These are phyloP conservation scores for Xylaria digitata DNA, from an alignment of 2,329 filamentous ascomycete species.

Conservation along the genomic window DNA sequence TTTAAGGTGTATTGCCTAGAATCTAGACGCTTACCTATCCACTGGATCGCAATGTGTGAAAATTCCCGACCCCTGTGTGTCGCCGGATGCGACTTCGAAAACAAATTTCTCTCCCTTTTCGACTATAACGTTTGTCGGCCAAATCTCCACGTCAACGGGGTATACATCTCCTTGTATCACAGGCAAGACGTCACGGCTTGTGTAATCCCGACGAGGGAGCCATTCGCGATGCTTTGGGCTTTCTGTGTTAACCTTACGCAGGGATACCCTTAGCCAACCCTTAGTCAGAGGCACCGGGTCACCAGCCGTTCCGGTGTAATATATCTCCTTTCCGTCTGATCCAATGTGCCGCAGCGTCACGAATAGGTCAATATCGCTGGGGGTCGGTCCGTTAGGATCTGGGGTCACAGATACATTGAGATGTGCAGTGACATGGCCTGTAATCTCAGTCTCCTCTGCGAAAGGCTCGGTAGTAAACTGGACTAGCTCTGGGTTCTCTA, in stretches of 20 bases:
- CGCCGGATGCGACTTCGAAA: slow-evolving; percentile 59
- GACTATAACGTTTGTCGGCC: slow-evolving; percentile 71
- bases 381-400: slow-evolving; percentile 50
- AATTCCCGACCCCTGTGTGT: slow-evolving; percentile 64
- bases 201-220: slow-evolving; percentile 70
- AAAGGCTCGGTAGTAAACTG: slow-evolving; percentile 70
- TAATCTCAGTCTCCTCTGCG: slow-evolving; percentile 73
- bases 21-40: slow-evolving; percentile 51
- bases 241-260: slow-evolving; percentile 64
- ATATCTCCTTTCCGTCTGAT: slow-evolving; percentile 65
- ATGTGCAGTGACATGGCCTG: slow-evolving; percentile 73
- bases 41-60: slow-evolving; percentile 56
- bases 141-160: slow-evolving; percentile 70
- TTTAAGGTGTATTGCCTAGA: neutral
- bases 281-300: slow-evolving; percentile 72
- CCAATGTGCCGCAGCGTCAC: slow-evolving; percentile 70
- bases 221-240: slow-evolving; percentile 64
- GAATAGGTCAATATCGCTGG: slow-evolving; percentile 71
- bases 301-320: slow-evolving; percentile 73
- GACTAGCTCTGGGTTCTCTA: slow-evolving; percentile 64
- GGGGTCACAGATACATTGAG: slow-evolving; percentile 72
- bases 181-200: slow-evolving; percentile 59
- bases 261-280: slow-evolving; percentile 70
- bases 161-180: slow-evolving; percentile 68
- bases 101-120: slow-evolving; percentile 60